phyloP scores from a whole-genome alignment of 1,139 yeast species.

The Sugiyamaella sp. region DNA sequence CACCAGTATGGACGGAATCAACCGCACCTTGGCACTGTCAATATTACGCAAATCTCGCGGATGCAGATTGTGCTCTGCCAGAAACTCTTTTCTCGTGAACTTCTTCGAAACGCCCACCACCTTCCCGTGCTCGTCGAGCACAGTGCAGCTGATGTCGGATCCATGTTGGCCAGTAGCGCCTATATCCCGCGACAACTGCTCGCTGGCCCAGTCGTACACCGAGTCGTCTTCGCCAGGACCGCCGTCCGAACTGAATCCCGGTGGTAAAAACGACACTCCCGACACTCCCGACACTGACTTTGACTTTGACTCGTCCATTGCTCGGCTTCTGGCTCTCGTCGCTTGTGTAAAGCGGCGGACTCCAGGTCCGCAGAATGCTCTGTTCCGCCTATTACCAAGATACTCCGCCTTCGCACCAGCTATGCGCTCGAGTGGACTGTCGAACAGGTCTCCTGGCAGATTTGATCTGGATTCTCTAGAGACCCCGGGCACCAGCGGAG shows the following conservation, averaged over 20 bases:
- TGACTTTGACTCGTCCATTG: too few species aligned
- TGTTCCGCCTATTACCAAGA: too few species aligned
- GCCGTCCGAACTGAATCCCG: conserved; percentile 2
- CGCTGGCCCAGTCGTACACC: conserved; percentile 18
- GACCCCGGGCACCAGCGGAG: neutral
- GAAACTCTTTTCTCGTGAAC: conserved; percentile 69
- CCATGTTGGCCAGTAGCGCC: conserved; percentile 23
- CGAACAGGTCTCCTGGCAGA: neutral
- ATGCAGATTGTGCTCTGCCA: conserved; percentile 69
- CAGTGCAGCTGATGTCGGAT: conserved; percentile 61
- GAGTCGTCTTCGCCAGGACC: neutral
- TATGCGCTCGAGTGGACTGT: too few species aligned
- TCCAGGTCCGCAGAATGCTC: too few species aligned
- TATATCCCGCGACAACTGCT: conserved; percentile 12
- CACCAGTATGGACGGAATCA: conserved; percentile 82
- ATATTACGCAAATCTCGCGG: conserved; percentile 84
- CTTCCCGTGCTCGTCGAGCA: conserved; percentile 71
- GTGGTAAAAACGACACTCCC: conserved; percentile 8
- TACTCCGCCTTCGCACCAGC: too few species aligned
- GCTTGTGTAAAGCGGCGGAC: too few species aligned
- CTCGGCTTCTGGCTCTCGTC: too few species aligned
- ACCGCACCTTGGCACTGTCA: conserved; percentile 81
- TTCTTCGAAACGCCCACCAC: conserved; percentile 71
- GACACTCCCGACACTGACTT: too few species aligned
- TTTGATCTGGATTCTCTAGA: conserved; percentile 5